These are phyloP conservation scores for Fusarium pilosicola DNA, from an alignment of 2,329 filamentous ascomycete species.

Conservation along the genomic window DNA sequence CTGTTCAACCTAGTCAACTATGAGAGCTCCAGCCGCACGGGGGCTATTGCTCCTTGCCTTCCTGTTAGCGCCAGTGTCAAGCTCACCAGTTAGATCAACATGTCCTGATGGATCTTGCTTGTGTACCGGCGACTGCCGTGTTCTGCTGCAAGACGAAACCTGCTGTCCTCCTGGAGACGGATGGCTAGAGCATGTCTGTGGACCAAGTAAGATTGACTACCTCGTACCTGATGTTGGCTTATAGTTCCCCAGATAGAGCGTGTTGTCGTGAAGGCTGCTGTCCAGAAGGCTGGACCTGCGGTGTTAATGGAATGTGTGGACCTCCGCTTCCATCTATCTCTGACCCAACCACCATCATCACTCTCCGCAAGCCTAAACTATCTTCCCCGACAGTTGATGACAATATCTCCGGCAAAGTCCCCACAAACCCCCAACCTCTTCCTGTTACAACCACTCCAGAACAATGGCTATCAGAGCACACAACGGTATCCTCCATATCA, in stretches of 20 bases:
- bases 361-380: not conserved
- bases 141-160: not conserved
- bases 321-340: not conserved
- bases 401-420: accelerated
- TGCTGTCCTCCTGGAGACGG: not conserved
- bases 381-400: not conserved
- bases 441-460: not conserved
- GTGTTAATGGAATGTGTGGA: not conserved
- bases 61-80: not conserved
- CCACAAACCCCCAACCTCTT: not conserved
- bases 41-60: not conserved
- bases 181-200: not conserved
- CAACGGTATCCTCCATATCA: not conserved
- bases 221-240: not conserved
- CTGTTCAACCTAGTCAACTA: not conserved
- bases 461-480: too few relatives aligned
- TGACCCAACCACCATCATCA: not conserved
- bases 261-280: not conserved
- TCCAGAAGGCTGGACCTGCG: not conserved
- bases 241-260: not conserved
- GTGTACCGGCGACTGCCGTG: not conserved
- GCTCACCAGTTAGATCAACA: not conserved
- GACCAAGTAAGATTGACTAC: not conserved
- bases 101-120: not conserved
- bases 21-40: accelerated